A percentile compares a stretch with the other conserved stretches of the same genome.
Conservation (phyloP, 2,329 filamentous ascomycete species). For the Pseudocercospora fijiensis region DNA sequence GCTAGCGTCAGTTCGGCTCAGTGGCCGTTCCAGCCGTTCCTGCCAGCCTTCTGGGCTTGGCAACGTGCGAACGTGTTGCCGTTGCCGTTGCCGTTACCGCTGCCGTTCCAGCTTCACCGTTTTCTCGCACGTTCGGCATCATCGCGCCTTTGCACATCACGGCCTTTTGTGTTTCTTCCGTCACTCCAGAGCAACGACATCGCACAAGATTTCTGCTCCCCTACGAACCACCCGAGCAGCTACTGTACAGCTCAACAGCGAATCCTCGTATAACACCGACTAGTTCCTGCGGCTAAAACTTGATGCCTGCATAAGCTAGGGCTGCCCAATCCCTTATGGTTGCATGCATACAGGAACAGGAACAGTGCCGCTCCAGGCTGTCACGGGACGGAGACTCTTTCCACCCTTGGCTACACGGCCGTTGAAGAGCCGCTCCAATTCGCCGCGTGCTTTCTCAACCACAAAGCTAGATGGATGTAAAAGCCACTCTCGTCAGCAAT, state of each 20-base stretch:
- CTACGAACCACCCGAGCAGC: not conserved
- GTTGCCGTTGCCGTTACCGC: no score
- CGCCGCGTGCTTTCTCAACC: not conserved
- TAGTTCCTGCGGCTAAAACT: not conserved
- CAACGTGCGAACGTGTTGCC: not conserved
- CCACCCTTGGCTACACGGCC: not conserved
- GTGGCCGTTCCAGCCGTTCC: no score
- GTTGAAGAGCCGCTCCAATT: not conserved
- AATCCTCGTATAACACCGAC: not conserved
- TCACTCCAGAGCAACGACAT: not conserved
- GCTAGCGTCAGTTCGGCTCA: not conserved
- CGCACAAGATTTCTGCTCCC: not conserved
- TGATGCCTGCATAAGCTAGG: slow-evolving; percentile 4
- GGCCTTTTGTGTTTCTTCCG: not conserved
- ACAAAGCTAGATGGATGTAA: not conserved
- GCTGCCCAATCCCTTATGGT: not conserved
- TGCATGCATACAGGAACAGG: slow-evolving; percentile 11
- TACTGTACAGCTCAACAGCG: not conserved
- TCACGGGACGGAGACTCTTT: not conserved
- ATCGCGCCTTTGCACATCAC: not conserved
- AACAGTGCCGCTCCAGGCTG: no score
- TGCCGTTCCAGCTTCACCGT: not conserved
- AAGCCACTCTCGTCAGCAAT: not conserved
- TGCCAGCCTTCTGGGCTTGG: not conserved
- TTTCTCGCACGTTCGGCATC: not conserved